Evolutionary conservation across 805 yeast species (phyloP), one percentile per base, ranked within the genome.

Genomic region (Starmerella lactis-condensi): DNA sequence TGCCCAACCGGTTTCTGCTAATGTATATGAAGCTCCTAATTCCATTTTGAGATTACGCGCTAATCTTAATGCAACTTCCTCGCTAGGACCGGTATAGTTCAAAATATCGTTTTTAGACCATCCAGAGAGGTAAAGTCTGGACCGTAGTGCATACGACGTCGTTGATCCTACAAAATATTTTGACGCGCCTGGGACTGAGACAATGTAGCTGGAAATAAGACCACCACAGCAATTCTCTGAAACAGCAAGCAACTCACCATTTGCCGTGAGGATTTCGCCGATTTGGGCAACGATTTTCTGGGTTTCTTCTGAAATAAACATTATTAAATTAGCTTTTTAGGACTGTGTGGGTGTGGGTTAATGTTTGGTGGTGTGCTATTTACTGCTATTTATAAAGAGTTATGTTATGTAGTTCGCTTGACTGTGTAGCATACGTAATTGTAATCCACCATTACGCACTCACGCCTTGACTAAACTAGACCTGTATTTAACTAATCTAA

Each of bases 151-250:
- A 51, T 79, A 79, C 2, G 81, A 74, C 33, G 79, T 54, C 10
- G 83, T 72, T 1, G 92, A 83, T 13, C 93, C 93, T 36, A 76
- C 75, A 44, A 74, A 79, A 54, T 75, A 81, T 36, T 62, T 56
- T 7, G 89, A 74, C 1, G 93, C 93, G 4, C 93, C 93, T 0
- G 91, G 83, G 3, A 76, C 69, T 1, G 85, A 67, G 5, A 81
- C 81, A 14, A 79, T 50, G 45, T 76, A 78, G 1, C 92, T 77
- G 3, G 89, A 72, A 6, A 79, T 56, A 11, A 79, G 60, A 0
- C 93, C 93, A 6, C 93, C 93, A 51, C 93, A 79, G 0, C 93
- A 91, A 44, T 50, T 33, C 11, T 79, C 93, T 5, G 83, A 71
- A 1, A 76, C 74, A 0, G 91, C 77, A 15, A 79, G 55, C 1